A percentile compares a stretch with the other conserved stretches of the same genome.
Evolutionary conservation across 305 asterid genomes (phyloP).

Genomic region (Fraxinus latifolia): DNA sequence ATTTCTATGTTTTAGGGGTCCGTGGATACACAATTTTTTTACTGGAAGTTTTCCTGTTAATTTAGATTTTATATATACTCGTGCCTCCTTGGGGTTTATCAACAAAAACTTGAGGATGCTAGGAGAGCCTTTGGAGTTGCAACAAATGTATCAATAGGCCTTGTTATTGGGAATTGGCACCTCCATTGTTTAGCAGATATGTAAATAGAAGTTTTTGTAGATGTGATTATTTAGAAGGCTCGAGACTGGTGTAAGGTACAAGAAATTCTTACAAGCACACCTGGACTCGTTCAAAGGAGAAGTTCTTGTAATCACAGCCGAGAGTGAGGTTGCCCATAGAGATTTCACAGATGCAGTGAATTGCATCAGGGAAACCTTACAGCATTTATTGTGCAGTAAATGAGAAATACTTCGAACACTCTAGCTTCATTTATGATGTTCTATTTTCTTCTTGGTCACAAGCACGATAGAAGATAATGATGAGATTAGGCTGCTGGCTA

Average conservation of each 20-base stretch:
- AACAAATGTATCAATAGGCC: background rate
- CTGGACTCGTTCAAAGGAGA: background rate
- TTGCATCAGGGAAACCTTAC: slow-evolving; percentile 1
- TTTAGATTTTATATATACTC: background rate
- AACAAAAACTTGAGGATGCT: background rate
- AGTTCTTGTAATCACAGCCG: background rate
- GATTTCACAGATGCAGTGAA: background rate
- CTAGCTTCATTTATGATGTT: background rate
- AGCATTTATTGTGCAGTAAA: background rate
- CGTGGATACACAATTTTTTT: background rate
- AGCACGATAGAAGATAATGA: background rate
- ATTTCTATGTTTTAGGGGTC: background rate
- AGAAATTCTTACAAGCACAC: background rate
- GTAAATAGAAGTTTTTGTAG: background rate
- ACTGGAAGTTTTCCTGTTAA: background rate
- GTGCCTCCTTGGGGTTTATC: background rate
- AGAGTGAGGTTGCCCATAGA: background rate
- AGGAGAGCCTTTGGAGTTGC: slow-evolving; percentile 8
- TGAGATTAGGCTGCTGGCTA: background rate
- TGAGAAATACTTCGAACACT: background rate
- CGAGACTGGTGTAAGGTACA: background rate
- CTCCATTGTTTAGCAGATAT: background rate
- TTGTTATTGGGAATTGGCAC: background rate
- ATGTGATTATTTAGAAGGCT: background rate
- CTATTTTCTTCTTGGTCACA: background rate